Conservation (phyloP, 192 early-diverging fungal species). For the Coemansia umbellata region DNA sequence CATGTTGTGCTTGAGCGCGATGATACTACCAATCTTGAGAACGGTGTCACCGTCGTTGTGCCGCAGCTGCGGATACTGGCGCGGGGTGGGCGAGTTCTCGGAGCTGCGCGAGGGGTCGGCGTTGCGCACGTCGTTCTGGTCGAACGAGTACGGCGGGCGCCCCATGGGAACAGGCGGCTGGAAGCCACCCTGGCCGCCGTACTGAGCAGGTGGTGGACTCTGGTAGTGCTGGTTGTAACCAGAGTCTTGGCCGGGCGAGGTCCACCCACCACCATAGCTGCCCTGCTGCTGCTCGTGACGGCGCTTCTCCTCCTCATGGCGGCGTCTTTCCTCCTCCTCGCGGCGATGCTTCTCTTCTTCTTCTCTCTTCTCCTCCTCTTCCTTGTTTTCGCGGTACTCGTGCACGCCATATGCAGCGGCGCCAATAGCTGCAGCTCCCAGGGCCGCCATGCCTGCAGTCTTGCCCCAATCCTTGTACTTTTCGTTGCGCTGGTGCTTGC, state of each 20-base stretch:
- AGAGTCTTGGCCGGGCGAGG: slow-evolving; percentile 31
- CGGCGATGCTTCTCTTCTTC: slow-evolving; percentile 3
- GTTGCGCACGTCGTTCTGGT: slow-evolving; percentile 42
- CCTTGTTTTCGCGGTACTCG: slow-evolving; percentile 35
- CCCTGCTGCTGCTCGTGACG: slow-evolving; percentile 25
- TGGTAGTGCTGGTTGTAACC: slow-evolving; percentile 6
- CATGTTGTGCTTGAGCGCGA: slow-evolving; percentile 57
- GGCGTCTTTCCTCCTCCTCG: slow-evolving; percentile 16
- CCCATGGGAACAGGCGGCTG: slow-evolving; percentile 24
- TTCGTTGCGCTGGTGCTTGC: slow-evolving; percentile 22
- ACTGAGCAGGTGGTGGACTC: not conserved
- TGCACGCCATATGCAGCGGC: slow-evolving; percentile 38
- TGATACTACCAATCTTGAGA: slow-evolving; percentile 48
- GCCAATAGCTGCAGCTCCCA: slow-evolving; percentile 23
- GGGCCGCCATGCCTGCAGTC: slow-evolving; percentile 24
- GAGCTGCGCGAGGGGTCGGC: slow-evolving; percentile 39
- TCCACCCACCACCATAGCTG: slow-evolving; percentile 5
- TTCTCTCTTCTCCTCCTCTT: slow-evolving; percentile 21
- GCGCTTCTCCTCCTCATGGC: slow-evolving; percentile 14
- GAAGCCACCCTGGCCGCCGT: slow-evolving; percentile 18
- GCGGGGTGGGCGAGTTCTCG: slow-evolving; percentile 39
- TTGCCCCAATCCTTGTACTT: slow-evolving; percentile 35
- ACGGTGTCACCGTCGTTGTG: slow-evolving; percentile 24
- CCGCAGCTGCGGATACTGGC: slow-evolving; percentile 37
- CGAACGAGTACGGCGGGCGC: slow-evolving; percentile 29